Evolutionary conservation across 1,139 yeast species (phyloP), one percentile per base, ranked within the genome.

Genomic region (Pichia sp.): DNA sequence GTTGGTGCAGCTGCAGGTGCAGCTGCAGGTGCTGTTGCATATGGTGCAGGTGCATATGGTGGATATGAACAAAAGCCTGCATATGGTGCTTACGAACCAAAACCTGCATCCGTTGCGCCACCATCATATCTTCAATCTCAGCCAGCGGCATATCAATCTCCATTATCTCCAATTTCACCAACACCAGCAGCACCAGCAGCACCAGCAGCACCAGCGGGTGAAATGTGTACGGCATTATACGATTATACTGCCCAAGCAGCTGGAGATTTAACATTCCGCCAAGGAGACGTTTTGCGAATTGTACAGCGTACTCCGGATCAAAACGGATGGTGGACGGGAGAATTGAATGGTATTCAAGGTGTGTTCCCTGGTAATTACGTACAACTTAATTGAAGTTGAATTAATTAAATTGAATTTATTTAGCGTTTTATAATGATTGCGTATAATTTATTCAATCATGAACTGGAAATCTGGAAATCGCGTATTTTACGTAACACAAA

Each of bases 271-370:
- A 66, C 83, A 15, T 84, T 91, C 66, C 74, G 80, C 29, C 95
- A 95, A 0, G 97, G 97, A 18, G 86, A 91, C 8, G 74, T 78
- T 28, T 88, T 91, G 53, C 88, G 86, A 54, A 71, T 91, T 44
- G 74, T 88, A 6, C 86, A 87, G 58, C 79, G 85, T 55, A 82
- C 95, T 2, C 72, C 77, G 0, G 96, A 88, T 59, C 72, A 80
- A 41, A 87, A 87, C 55, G 97, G 95, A 4, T 91, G 98, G 98
- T 91, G 98, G 98, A 86, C 95, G 1, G 98, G 98, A n/a, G 68
- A 72, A 41, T 68, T 76, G 52, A 86, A 88, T 55, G 96, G 96
- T 10, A 81, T 72, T 48, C 79, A 80, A 42, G 98, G 98, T 41
- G 85, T 80, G 7, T 91, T 91, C 69, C 98, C 98, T 5, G 97